Conservation (phyloP, 768 basidiomycete genomes). For the Pisolithus sp. region DNA sequence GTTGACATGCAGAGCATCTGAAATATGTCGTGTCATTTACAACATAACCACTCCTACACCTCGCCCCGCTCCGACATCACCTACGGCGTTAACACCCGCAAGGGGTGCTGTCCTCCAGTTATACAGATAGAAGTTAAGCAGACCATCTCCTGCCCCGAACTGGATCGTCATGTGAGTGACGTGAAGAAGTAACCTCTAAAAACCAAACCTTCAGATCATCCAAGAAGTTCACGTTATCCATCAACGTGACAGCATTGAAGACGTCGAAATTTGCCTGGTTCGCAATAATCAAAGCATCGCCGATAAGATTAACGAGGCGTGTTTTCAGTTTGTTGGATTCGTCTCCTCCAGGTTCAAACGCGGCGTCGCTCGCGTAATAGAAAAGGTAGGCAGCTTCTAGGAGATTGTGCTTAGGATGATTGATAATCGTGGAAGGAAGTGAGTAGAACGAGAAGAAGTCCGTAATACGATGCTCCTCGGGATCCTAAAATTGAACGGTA, state of each 20-base stretch:
- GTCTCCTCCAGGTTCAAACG: constrained; percentile 56
- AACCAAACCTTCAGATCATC: constrained; percentile 70
- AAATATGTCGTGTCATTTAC: constrained; percentile 27
- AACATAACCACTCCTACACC: constrained; percentile 96
- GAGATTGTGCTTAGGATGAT: constrained; percentile 57
- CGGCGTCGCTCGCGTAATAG: constrained; percentile 86
- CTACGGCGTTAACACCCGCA: constrained; percentile 59
- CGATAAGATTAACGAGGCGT: constrained; percentile 64
- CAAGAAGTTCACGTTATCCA: constrained; percentile 87
- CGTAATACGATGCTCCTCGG: constrained; percentile 74
- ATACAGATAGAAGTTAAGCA: constrained; percentile 88
- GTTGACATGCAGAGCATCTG: background rate
- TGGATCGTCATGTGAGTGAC: constrained; percentile 25
- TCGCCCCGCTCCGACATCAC: constrained; percentile 49
- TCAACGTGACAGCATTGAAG: constrained; percentile 88
- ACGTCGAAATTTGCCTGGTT: constrained; percentile 89
- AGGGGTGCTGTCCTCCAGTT: constrained; percentile 87
- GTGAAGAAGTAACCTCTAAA: background rate
- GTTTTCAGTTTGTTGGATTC: constrained; percentile 57
- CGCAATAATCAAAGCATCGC: constrained; percentile 78
- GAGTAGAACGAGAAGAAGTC: constrained; percentile 98
- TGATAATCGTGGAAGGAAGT: constrained; percentile 89
- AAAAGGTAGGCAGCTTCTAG: constrained; percentile 94
- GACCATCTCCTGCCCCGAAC: constrained; percentile 93
- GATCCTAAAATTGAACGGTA: constrained; percentile 51